phyloP scores from a whole-genome alignment of 495 filamentous ascomycete genomes.

The Cudoniella acicularis region DNA sequence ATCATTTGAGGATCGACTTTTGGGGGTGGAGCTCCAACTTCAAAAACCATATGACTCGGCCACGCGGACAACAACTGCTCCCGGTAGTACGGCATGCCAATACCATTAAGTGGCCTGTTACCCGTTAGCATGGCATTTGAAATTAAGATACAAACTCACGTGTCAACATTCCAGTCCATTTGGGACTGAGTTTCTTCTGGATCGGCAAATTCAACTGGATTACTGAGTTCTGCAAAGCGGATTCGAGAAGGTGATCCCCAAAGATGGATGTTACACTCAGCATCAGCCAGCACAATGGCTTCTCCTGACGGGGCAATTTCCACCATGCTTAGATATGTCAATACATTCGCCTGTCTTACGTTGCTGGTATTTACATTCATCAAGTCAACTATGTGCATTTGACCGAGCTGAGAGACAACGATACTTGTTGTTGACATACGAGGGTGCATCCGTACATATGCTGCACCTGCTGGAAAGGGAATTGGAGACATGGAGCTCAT shows the following conservation, averaged over 20 bases:
- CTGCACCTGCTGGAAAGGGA: constrained; percentile 86
- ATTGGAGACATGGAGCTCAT: constrained; percentile 80
- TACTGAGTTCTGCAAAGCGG: constrained; percentile 80
- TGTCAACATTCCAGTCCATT: constrained; percentile 67
- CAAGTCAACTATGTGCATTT: constrained; percentile 90
- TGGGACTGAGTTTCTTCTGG: constrained; percentile 39
- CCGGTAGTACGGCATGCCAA: constrained; percentile 92
- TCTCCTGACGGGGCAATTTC: constrained; percentile 91
- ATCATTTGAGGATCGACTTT: constrained; percentile 73
- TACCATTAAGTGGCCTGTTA: constrained; percentile 68
- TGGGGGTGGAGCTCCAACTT: constrained; percentile 76
- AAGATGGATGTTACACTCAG: constrained; percentile 72
- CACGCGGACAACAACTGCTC: constrained; percentile 84
- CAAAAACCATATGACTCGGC: constrained; percentile 78
- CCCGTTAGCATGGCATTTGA: neutral
- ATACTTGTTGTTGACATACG: constrained; percentile 89
- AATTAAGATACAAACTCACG: constrained; percentile 43
- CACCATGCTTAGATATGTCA: constrained; percentile 63
- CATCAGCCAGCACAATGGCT: constrained; percentile 77
- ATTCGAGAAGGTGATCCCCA: constrained; percentile 92
- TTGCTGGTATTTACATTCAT: constrained; percentile 90
- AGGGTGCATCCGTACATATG: constrained; percentile 92
- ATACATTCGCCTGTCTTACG: constrained; percentile 79
- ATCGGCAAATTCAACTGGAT: constrained; percentile 74
- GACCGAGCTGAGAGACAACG: constrained; percentile 82